phyloP scores from a whole-genome alignment of 2,329 filamentous ascomycete species.

The Talaromyces sp. region DNA sequence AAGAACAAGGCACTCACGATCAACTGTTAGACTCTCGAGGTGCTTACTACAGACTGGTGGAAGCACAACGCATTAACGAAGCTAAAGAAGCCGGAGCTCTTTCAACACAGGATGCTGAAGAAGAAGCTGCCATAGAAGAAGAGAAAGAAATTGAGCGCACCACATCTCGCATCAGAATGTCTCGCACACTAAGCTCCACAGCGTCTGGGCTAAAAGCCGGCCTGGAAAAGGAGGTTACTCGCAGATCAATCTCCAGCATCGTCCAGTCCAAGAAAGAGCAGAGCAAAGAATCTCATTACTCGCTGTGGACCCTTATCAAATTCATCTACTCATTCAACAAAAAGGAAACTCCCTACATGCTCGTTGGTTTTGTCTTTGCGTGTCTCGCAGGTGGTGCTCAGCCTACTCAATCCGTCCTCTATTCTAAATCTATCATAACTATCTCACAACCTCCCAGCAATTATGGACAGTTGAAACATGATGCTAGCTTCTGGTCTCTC shows the following conservation, averaged over 20 bases:
- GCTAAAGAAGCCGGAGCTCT: conserved; percentile 43
- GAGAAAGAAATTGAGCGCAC: conserved; percentile 32
- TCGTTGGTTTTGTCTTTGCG: conserved; percentile 68
- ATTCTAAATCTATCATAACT: conserved; percentile 79
- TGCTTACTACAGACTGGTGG: conserved; percentile 80
- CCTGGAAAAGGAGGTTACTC: conserved; percentile 45
- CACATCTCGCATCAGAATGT: conserved; percentile 25
- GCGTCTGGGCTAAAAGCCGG: conserved; percentile 13
- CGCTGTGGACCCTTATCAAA: conserved; percentile 71
- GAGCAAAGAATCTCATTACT: conserved; percentile 55
- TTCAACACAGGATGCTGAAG: conserved; percentile 26
- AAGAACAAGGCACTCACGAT: conserved; percentile 88
- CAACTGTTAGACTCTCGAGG: conserved; percentile 66
- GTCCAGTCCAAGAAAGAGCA: conserved; percentile 57
- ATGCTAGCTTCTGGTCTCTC: conserved; percentile 79
- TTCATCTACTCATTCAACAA: conserved; percentile 78
- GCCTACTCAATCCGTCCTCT: conserved; percentile 73
- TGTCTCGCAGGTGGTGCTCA: conserved; percentile 78
- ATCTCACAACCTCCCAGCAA: conserved; percentile 57
- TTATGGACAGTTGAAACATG: conserved; percentile 58
- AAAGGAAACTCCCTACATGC: conserved; percentile 67
- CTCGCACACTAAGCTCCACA: conserved; percentile 29
- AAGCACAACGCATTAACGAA: conserved; percentile 75
- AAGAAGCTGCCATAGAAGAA: conserved; percentile 29
- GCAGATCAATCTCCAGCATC: conserved; percentile 63